phyloP scores from a whole-genome alignment of 73 alveolate genomes.

The Tetrahymena elliotti region DNA sequence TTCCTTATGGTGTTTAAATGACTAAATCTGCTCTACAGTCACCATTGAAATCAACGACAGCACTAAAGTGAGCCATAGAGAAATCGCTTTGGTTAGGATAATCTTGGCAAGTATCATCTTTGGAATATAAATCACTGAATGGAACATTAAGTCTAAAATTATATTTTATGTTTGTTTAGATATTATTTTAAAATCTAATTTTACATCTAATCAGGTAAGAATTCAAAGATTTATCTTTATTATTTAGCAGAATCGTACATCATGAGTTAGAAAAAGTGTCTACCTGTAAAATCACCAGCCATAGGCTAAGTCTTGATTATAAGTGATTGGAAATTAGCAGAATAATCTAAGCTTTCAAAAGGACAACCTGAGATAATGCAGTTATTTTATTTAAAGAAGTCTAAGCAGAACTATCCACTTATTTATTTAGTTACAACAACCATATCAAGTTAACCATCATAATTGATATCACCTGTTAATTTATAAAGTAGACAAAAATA shows the following conservation, averaged over 20 bases:
- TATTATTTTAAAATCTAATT: not conserved
- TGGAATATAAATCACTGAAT: not conserved
- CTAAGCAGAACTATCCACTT: not conserved
- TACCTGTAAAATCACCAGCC: not conserved
- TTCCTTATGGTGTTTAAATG: not conserved
- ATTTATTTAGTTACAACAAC: not conserved
- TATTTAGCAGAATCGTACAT: not conserved
- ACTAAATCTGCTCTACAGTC: slow-evolving; percentile 44
- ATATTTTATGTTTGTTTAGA: not conserved
- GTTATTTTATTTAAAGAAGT: not conserved
- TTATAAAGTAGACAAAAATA: not conserved
- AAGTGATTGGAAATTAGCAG: not conserved
- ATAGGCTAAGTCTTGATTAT: not conserved
- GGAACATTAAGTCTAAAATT: not conserved
- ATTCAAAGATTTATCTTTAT: not conserved
- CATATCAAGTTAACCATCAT: not conserved
- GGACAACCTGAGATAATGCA: not conserved
- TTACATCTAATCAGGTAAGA: not conserved
- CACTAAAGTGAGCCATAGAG: slow-evolving; percentile 3
- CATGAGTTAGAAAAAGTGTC: not conserved
- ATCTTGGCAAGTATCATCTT: not conserved
- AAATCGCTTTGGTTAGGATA: not conserved
- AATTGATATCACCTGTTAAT: not conserved
- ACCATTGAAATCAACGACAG: slow-evolving; percentile 34
- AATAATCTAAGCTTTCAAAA: not conserved